A percentile compares a stretch with the other conserved stretches of the same genome.
Conservation (phyloP, 768 basidiomycete species). For the Lentinula sp. region DNA sequence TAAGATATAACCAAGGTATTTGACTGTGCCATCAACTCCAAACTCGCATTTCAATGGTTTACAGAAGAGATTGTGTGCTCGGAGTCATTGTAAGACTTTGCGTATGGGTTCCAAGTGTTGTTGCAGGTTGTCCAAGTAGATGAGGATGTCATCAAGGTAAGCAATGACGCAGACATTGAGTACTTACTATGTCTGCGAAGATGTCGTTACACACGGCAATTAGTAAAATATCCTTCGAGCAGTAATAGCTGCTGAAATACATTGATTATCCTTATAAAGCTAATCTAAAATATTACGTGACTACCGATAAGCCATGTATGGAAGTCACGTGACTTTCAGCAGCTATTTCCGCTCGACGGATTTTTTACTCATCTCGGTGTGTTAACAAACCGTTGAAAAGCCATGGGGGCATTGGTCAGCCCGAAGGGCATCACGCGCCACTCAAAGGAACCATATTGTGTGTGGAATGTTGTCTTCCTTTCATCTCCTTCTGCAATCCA, state of each 20-base stretch:
- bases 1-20: background rate
- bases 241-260: too few relatives aligned
- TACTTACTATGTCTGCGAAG: background rate
- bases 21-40: background rate
- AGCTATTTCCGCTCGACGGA: too few relatives aligned
- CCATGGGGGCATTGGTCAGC: background rate
- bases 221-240: too few relatives aligned
- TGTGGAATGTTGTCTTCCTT: background rate
- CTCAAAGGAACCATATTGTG: background rate
- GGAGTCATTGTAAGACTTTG: background rate
- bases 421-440: background rate
- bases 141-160: background rate
- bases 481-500: background rate
- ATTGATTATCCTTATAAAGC: too few relatives aligned
- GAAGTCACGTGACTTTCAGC: too few relatives aligned
- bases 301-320: too few relatives aligned
- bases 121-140: background rate
- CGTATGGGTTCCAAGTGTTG: background rate
- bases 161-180: background rate
- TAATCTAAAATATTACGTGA: too few relatives aligned
- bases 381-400: background rate
- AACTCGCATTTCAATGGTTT: background rate
- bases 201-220: too few relatives aligned
- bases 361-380: too few relatives aligned
- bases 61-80: background rate